Base-by-base conservation (phyloP, 495 filamentous ascomycete genomes). In the Letharia lupina region DNA sequence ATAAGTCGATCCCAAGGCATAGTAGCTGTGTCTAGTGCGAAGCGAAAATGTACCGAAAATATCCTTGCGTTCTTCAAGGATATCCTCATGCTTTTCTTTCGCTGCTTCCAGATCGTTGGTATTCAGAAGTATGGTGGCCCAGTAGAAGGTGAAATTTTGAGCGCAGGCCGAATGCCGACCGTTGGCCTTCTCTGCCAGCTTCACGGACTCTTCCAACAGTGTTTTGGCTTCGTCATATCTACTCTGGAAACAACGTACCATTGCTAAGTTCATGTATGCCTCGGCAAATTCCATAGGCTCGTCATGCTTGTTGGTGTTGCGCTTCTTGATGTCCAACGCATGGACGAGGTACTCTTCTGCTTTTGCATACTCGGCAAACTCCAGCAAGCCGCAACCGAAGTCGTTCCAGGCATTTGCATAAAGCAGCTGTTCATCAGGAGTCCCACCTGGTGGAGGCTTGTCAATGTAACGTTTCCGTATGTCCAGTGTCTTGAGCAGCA, bases 131-230 rank as follows among this genome's bases (percentile, higher is more conserved):
- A 54, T 33, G 7, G 50, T 54, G 7, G 50, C 50, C 50, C 50
- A 54, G 50, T 54, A 54, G 50, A 54, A 54, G 50, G 50, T 54
- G 50, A 54, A 54, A 33, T 54, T 54, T 10, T 31, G 50, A 54
- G 50, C 50, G 28, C 50, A 54, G 4, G 50, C 50, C 12, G 50
- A 54, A 54, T 54, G 50, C 10, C 11, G 50, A 13, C 50, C 50
- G 50, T 54, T 54, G 28, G 50, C 50, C 50, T 15, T 54, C 50
- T 54, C 28, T 23, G 50, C 50, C n/a, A 54, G 50, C 33, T 6
- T 33, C 50, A 33, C 50, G 4, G 50, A 54, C 23, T 54, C 50
- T 54, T 54, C 28, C 50, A 54, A 33, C 50, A 31, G 23, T 33
- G 2, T 28, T 16, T 54, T 54, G 28, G 50, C 50, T 54, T 54